Evolutionary conservation across 768 basidiomycete genomes (phyloP), one percentile per base, ranked within the genome.

Genomic region (Lyophyllum semitale): DNA sequence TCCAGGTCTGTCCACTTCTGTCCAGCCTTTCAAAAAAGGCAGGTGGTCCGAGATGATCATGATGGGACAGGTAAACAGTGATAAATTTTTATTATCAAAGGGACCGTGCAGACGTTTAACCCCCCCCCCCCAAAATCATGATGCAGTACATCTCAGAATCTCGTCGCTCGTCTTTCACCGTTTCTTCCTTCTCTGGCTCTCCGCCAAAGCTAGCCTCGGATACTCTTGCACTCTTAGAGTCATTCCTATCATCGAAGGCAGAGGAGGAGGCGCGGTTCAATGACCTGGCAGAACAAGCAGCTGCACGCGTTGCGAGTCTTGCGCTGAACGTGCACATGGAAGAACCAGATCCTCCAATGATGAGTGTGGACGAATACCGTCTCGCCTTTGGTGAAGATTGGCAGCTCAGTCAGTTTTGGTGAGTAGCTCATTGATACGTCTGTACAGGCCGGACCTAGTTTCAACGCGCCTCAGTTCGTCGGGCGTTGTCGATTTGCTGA

Each of bases 391-490:
- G 75, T 17, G 78, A 79, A 66, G 77, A 78, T 65, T 79, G 78
- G 78, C 77, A 80, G 60, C 70, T 79, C 38, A 79, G 76, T 60
- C 78, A 80, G 65, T 79, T 79, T 56, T 79, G 79, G 77, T 78
- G 65, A 72, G 78, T 69, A 26, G 37, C 54, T 22, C 22, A 18
- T 46, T 38, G 23, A 54, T 44, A 26, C 12, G 17, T 1, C 22
- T 49, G 29, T 11, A 51, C 45, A 55, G 29, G 35, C 33, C 48
- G 44, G 35, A 38, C 25, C 53, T 32, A 61, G 32, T 54, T 50
- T 59, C 63, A 61, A 62, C 40, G 32, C 42, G 44, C 50, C 53
- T 60, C 58, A 30, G 30, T 51, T 30, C 42, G 49, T 53, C 54
- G 62, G 59, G 45, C 25, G 8, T 29, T 0, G 6, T 9, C 8